These are phyloP conservation scores for Andrographis paniculata DNA, from an alignment of 305 asterid species.

Conservation along the genomic window DNA sequence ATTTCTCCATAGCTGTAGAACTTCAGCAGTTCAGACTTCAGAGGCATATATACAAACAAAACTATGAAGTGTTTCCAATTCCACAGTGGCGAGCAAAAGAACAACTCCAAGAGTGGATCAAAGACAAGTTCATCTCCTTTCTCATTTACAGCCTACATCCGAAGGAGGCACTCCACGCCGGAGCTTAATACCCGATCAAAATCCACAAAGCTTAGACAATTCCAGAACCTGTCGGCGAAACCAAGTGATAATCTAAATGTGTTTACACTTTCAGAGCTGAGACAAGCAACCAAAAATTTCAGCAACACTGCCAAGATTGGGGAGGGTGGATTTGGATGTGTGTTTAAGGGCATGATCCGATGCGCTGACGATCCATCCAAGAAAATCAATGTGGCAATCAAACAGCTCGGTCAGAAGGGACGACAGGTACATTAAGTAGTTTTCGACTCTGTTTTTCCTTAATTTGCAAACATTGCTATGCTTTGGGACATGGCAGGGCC, in stretches of 20 bases:
- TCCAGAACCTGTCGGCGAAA: slow-evolving; percentile 46
- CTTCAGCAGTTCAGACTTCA: too few species aligned
- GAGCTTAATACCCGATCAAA: slow-evolving; percentile 59
- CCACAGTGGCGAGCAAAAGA: slow-evolving; percentile 44
- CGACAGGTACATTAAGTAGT: slow-evolving; percentile 48
- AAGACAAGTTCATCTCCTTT: slow-evolving; percentile 34
- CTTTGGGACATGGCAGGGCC: slow-evolving; percentile 45
- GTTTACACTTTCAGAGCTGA: slow-evolving; percentile 64
- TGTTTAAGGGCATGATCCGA: slow-evolving; percentile 56
- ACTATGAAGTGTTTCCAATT: slow-evolving; percentile 75
- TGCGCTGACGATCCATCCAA: slow-evolving; percentile 49
- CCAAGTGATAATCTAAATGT: slow-evolving; percentile 50
- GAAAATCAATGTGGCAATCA: slow-evolving; percentile 71
- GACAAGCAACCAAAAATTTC: slow-evolving; percentile 66
- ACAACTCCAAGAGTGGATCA: slow-evolving; percentile 47
- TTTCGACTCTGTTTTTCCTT: neutral
- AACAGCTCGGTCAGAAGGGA: slow-evolving; percentile 84
- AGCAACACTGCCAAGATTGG: slow-evolving; percentile 69
- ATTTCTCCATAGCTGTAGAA: too few species aligned
- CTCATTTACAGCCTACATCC: slow-evolving; percentile 42
- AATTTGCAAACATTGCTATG: neutral
- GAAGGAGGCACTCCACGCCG: slow-evolving; percentile 41
- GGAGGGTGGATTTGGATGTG: slow-evolving; percentile 97
- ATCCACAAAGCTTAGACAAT: slow-evolving; percentile 59
- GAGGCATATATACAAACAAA: too few species aligned